A percentile compares a stretch with the other conserved stretches of the same genome.
Conservation (phyloP, 2,329 filamentous ascomycete genomes). For the Colletotrichum liaoningense region DNA sequence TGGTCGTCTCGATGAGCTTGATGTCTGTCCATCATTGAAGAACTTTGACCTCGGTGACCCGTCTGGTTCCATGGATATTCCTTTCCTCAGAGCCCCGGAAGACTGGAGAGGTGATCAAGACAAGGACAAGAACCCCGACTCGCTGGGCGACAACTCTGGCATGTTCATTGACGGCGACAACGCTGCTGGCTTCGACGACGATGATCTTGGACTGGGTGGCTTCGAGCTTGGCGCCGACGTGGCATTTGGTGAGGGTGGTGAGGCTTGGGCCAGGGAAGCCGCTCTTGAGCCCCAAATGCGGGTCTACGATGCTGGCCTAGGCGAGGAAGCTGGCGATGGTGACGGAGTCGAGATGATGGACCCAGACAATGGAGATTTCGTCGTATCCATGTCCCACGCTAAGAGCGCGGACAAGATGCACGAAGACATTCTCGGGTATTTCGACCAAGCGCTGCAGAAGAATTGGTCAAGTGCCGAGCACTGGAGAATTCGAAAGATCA, state of each 20-base stretch:
- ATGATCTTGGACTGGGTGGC: slow-evolving; percentile 71
- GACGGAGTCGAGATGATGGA: slow-evolving; percentile 71
- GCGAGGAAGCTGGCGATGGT: slow-evolving; percentile 64
- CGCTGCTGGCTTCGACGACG: slow-evolving; percentile 81
- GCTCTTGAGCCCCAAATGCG: slow-evolving; percentile 88
- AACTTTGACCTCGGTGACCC: slow-evolving; percentile 91
- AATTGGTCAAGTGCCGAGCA: slow-evolving; percentile 99
- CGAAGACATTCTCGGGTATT: slow-evolving; percentile 97
- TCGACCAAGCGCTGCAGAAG: slow-evolving; percentile 95
- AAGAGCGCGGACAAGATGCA: slow-evolving; percentile 74
- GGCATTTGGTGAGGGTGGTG: slow-evolving; percentile 94
- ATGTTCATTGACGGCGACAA: slow-evolving; percentile 91
- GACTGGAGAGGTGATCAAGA: slow-evolving; percentile 83
- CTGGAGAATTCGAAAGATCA: slow-evolving; percentile 96
- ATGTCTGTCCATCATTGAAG: slow-evolving; percentile 95
- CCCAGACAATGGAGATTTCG: slow-evolving; percentile 77
- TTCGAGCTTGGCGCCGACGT: slow-evolving; percentile 79
- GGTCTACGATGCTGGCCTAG: slow-evolving; percentile 74
- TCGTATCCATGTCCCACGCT: slow-evolving; percentile 80
- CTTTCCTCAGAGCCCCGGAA: slow-evolving; percentile 89
- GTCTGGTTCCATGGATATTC: slow-evolving; percentile 86
- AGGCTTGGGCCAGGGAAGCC: slow-evolving; percentile 93
- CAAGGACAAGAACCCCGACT: slow-evolving; percentile 66
- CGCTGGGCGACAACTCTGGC: slow-evolving; percentile 76
- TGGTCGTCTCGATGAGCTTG: slow-evolving; percentile 80